Evolutionary conservation across 805 yeast species (phyloP), one percentile per base, ranked within the genome.

Genomic region (Ogataea neopini): DNA sequence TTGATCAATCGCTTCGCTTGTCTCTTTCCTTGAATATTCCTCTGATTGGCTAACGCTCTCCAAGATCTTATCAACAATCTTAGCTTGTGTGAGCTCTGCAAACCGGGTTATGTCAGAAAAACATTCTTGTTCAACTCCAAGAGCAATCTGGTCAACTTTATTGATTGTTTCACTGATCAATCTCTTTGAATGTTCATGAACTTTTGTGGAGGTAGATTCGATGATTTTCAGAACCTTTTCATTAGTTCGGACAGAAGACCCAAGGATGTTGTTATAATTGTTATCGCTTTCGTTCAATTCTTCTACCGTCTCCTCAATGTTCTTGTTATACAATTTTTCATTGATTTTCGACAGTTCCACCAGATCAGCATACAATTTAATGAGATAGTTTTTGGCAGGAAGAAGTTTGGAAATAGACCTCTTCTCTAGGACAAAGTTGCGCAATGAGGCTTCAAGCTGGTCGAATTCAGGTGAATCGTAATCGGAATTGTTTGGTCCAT

Each of bases 351-450:
- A 76, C 17, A 94, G 71, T 1, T 70, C 67, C 42, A 71, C 70
- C 34, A 92, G 60, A 59, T 94, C 99, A 18, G 65, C 64, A 35
- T 87, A 75, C 10, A 91, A 61, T 58, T 90, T 92, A 15, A 74
- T 51, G 23, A 92, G 68, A 58, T 86, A 94, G n/a, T 84, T 91
- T 61, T 90, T 89, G 0, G 97, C 98, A 0, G 99, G 99, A 29
- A 88, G 77, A 11, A 94, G 72, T 63, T 94, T 94, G 0, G 98
- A 90, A 9, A 86, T 66, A 0, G 97, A 82, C 59, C 99, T 78
- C 59, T 91, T 94, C 55, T 92, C 96, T 18, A 94, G 73, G 4
- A 94, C 83, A 64, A 94, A 94, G 54, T 83, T 83, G 44, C 97
- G 77, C 48, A 94, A 72, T 2, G 96, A 83, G 6, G 88, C 86